Base-by-base conservation (phyloP, 805 yeast genomes). In the Wickerhamiella sorbophila region DNA sequence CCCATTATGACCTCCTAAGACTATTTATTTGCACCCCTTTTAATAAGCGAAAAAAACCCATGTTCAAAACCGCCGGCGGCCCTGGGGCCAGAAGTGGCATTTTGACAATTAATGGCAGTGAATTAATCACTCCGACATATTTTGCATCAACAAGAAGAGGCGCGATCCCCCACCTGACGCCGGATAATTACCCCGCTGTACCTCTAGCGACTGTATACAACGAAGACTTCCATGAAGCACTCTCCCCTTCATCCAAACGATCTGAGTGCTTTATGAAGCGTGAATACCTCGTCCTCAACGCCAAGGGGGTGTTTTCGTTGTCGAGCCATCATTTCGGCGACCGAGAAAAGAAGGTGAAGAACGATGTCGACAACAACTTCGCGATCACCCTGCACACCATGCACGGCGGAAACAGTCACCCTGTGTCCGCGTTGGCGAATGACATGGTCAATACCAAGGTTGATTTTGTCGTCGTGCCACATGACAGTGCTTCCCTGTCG, bases 1-100 rank as follows among this genome's bases (percentile, higher is more conserved):
- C 94, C 94, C 1, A 64, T 73, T 6, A 62, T 76, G 20, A 66
- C 70, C 19, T 44, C 29, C 29, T 24, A 24, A 24, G 12, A 14
- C 14, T 14, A 14, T 9, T 26, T 26, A 26, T 15, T 9, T 31
- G 33, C 8, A 17, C 15, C n/a, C n/a, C 12, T 26, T 26, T 8
- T 26, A 8, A 12, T 12, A 12, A 12, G 29, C 10, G 29, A 12
- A 24, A 8, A 24, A 12, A 24, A 24, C 29, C 8, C 10, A 44
- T 55, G 36, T 32, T 55, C 36, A 47, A 41, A 38, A 46, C 52
- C 2, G 41, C 46, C 9, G 39, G 44, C 5, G 44, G 36, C 12
- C 38, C 48, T 21, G 40, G 47, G 2, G 58, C 59, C 8, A 52
- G 62, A 14, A 33, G 44, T 9, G 62, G 62, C 14, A 21, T 44